These are phyloP conservation scores for Epichloe baconii DNA, from an alignment of 2,329 filamentous ascomycete genomes.

Conservation along the genomic window DNA sequence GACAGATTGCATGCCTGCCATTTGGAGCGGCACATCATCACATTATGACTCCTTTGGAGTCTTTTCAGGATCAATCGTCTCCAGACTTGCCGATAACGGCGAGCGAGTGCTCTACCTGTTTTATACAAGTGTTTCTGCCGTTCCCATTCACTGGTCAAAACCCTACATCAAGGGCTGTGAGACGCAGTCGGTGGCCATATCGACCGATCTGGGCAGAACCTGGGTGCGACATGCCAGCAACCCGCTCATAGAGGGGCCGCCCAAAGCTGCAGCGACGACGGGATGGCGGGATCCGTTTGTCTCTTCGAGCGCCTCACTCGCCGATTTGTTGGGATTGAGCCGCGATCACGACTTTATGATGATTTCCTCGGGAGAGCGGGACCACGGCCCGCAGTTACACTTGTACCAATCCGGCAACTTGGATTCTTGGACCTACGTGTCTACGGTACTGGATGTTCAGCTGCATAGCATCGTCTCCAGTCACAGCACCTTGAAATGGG, in stretches of 20 bases:
- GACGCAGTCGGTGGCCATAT: conserved; percentile 28
- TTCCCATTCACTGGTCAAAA: conserved; percentile 32
- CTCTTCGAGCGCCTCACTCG: conserved; percentile 10
- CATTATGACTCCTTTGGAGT: conserved; percentile 31
- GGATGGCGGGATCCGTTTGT: conserved; percentile 17
- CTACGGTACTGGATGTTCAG: conserved; percentile 5
- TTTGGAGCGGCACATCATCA: conserved; percentile 16
- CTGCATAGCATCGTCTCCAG: conserved; percentile 3
- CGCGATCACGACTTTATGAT: conserved; percentile 24
- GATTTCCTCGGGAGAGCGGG: conserved; percentile 20
- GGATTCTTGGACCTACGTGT: conserved; percentile 10
- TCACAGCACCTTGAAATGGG: conserved; percentile 3
- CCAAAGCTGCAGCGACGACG: conserved; percentile 9
- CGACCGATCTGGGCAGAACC: conserved; percentile 19
- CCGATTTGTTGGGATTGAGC: conserved; percentile 7
- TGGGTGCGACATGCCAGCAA: conserved; percentile 12
- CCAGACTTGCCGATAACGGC: conserved; percentile 25
- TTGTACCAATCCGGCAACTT: conserved; percentile 11
- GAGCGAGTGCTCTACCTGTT: conserved; percentile 20
- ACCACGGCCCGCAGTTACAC: conserved; percentile 10
- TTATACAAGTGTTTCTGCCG: conserved; percentile 29
- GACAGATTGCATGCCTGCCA: conserved; percentile 8
- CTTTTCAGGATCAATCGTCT: conserved; percentile 31
- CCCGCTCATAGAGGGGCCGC: conserved; percentile 10
- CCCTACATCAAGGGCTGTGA: conserved; percentile 30